Evolutionary conservation across 164 flowering plant genomes (phyloP).

Genomic region (Tinospora cordifolia): DNA sequence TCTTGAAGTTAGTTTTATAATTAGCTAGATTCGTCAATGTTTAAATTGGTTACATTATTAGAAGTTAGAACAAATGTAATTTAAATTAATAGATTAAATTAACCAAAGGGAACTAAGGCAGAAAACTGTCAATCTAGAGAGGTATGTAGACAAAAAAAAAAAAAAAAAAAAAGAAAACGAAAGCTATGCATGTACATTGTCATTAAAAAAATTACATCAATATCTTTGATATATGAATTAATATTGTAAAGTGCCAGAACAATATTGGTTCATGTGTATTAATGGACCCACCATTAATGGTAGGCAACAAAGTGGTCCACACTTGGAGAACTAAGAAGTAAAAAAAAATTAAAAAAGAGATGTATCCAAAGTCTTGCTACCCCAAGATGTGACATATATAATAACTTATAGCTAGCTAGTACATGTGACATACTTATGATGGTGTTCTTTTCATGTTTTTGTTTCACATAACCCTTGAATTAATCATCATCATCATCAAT

Average conservation of each 20-base stretch:
- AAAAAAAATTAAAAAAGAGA: neutral
- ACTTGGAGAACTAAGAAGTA: neutral
- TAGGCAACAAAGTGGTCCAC: neutral
- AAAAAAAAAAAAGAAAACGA: too few relatives aligned
- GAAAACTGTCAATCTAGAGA: neutral
- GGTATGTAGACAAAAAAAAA: neutral
- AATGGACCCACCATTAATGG: neutral
- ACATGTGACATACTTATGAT: neutral
- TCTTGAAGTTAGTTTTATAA: too few relatives aligned
- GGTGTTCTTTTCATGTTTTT: constrained; percentile 2
- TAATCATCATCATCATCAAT: neutral
- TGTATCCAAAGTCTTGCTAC: neutral
- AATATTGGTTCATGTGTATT: neutral
- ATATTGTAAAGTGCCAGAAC: neutral
- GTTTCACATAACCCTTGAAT: neutral
- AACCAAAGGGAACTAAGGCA: too few relatives aligned
- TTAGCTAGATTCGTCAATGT: too few relatives aligned
- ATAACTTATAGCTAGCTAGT: neutral
- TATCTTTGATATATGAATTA: neutral
- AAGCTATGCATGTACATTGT: neutral
- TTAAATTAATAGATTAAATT: too few relatives aligned
- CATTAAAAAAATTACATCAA: neutral
- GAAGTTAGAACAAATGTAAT: too few relatives aligned
- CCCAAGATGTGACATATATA: neutral
- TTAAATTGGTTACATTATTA: too few relatives aligned